phyloP scores from a whole-genome alignment of 345 rosid species.

The Noccaea bulbosa region DNA sequence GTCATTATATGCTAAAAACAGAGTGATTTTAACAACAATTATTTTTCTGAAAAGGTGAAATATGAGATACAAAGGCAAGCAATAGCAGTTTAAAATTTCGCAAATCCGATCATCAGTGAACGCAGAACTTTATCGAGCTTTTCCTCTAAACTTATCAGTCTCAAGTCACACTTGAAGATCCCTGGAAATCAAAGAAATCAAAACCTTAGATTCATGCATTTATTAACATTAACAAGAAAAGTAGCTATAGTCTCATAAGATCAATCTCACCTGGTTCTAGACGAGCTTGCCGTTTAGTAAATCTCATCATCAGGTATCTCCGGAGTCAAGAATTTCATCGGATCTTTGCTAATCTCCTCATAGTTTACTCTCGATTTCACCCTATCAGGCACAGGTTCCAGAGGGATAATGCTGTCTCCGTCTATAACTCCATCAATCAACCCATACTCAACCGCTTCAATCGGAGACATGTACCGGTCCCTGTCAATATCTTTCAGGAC shows the following conservation, averaged over 20 bases:
- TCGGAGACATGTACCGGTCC: slow-evolving; percentile 92
- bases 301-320: slow-evolving; percentile 95
- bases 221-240: slow-evolving; percentile 12
- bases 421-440: slow-evolving; percentile 94
- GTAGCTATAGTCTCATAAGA: slow-evolving; percentile 5
- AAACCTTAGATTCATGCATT: background rate
- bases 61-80: slow-evolving; percentile 27
- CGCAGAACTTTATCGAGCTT: slow-evolving; percentile 22
- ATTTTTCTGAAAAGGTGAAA: slow-evolving; percentile 27
- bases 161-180: slow-evolving; percentile 18
- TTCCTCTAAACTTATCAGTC: slow-evolving; percentile 29
- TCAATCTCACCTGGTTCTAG: slow-evolving; percentile 46
- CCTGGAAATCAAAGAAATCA: slow-evolving; percentile 26
- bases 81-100: slow-evolving; percentile 16
- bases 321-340: slow-evolving; percentile 80
- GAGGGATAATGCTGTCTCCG: slow-evolving; percentile 80
- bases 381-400: slow-evolving; percentile 76
- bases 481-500: slow-evolving; percentile 78
- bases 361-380: slow-evolving; percentile 65
- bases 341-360: slow-evolving; percentile 69
- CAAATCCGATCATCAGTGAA: slow-evolving; percentile 19
- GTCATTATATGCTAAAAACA: slow-evolving; percentile 22
- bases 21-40: slow-evolving; percentile 17
- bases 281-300: slow-evolving; percentile 50
- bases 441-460: slow-evolving; percentile 93